Base-by-base conservation (phyloP, 2,329 filamentous ascomycete genomes). In the Chaetomium sp. region DNA sequence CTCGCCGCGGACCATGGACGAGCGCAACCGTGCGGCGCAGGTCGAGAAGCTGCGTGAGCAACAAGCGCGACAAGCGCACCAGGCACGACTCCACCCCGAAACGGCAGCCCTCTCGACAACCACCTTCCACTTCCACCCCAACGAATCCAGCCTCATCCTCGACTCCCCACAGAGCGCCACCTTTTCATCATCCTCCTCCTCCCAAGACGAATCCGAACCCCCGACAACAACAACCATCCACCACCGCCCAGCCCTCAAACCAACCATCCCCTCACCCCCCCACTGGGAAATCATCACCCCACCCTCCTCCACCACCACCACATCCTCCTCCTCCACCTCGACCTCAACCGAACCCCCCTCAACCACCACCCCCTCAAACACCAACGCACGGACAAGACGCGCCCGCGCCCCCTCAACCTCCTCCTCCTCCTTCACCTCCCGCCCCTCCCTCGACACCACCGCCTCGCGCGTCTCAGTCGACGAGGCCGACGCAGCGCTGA, bases 251-350 rank as follows among this genome's bases (percentile, higher is more conserved):
- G 35, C 76, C 10, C 69, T 79, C 53, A 75, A 74, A 45, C 78
- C 78, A 2, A 74, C 75, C 3, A 70, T 77, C 10, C 71, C 75
- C 7, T 78, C 82, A 64, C 80, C 81, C 4, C 80, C 81, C 4
- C 74, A 78, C 57, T 83, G 82, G 81, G 75, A 83, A 66, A 82
- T 83, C 74, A 72, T 82, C 10, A 78, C 78, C 0, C 75, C 79
- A 1, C 76, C 79, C 3, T 71, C 77, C 5, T 74, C 75, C 27
- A 66, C 27, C 27, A 29, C n/a, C n/a, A n/a, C n/a, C n/a, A n/a
- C n/a, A n/a, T n/a, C 65, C 2, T 60, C 21, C 42, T 9, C 54
- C 9, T 25, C 63, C 31, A 25, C 56, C 53, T 55, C n/a, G n/a
- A 29, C 63, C n/a, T 47, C 58, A 12, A 23, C 60, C 27, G 72